Percentiles rank a stretch among this genome's conserved stretches.
These are phyloP conservation scores for Verticillium isaacii DNA, from an alignment of 2,329 filamentous ascomycete genomes.

Conservation along the genomic window DNA sequence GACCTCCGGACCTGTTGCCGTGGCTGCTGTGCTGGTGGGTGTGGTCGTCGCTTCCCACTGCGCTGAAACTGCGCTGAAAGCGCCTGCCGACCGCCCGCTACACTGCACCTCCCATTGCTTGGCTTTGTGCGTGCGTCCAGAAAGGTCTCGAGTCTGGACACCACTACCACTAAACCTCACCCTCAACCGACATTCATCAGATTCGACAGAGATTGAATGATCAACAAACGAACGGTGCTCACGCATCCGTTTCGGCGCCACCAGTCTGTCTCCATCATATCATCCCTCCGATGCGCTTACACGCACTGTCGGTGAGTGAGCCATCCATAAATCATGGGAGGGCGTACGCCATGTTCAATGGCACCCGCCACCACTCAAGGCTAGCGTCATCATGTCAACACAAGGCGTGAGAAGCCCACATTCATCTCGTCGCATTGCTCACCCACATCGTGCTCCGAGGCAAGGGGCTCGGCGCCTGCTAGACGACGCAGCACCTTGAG, in stretches of 20 bases:
- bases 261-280: no score
- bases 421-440: background rate
- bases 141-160: background rate
- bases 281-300: no score
- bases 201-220: background rate
- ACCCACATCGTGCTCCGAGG: background rate
- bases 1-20: background rate
- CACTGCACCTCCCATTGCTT: background rate
- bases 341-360: background rate
- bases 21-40: no score
- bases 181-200: background rate
- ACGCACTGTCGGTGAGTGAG: background rate
- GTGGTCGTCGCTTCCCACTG: background rate
- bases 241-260: background rate
- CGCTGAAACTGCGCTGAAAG: background rate
- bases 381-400: background rate
- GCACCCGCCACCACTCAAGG: background rate
- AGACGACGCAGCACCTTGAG: background rate
- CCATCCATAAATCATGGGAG: background rate
- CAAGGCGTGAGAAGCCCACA: background rate
- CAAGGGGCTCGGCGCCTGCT: no score
- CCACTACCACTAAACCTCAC: background rate
- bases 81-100: background rate
- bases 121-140: background rate
- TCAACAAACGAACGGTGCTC: background rate